A percentile compares a stretch with the other conserved stretches of the same genome.
Evolutionary conservation across 164 flowering plant species (phyloP).

Genomic region (Vitis amurensis): DNA sequence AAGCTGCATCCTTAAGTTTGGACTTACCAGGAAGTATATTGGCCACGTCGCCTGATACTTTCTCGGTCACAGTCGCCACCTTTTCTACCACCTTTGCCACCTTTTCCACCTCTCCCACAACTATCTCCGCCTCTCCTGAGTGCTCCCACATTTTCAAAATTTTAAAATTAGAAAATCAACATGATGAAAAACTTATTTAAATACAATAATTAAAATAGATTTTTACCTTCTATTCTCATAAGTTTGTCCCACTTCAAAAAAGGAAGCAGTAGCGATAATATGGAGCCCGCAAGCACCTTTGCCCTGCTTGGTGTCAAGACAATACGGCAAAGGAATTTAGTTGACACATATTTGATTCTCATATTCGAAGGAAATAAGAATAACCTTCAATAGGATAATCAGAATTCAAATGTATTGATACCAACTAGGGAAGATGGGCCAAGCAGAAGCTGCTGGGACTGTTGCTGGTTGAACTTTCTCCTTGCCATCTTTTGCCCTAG

Average conservation of each 20-base stretch:
- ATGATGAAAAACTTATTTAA: not conserved
- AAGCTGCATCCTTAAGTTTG: slow-evolving; percentile 37
- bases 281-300: slow-evolving; percentile 46
- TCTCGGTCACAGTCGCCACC: slow-evolving; percentile 42
- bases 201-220: not conserved
- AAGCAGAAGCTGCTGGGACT: slow-evolving; percentile 10
- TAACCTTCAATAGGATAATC: too few species aligned
- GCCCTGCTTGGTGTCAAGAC: slow-evolving; percentile 28
- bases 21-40: slow-evolving; percentile 35
- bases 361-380: not conserved
- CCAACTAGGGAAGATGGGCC: slow-evolving; percentile 18
- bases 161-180: not conserved
- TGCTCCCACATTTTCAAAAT: not conserved
- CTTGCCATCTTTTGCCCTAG: not conserved
- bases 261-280: slow-evolving; percentile 39
- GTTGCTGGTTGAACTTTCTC: not conserved
- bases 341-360: not conserved
- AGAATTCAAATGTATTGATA: slow-evolving; percentile 1
- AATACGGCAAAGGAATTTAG: not conserved
- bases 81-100: slow-evolving; percentile 51
- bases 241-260: slow-evolving; percentile 40
- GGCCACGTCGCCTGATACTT: slow-evolving; percentile 36
- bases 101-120: slow-evolving; percentile 42
- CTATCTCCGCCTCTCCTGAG: slow-evolving; percentile 37
- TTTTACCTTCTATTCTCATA: slow-evolving; percentile 37